Conservation (phyloP, 116 monocot genomes). For the Iris pallida region DNA sequence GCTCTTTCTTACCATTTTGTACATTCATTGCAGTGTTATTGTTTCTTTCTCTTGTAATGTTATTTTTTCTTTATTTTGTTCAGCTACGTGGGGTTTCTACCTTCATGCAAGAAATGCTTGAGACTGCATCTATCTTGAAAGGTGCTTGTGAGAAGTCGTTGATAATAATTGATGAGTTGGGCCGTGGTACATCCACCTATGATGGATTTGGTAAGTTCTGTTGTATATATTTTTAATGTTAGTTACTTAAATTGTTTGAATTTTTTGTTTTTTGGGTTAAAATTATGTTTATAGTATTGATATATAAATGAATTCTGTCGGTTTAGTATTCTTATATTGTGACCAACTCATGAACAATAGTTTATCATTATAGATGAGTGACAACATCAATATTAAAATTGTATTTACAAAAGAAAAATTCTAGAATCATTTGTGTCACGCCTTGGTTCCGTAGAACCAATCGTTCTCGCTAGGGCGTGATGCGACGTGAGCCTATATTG, state of each 20-base stretch:
- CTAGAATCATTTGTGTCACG: no score
- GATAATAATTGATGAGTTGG: conserved; percentile 92
- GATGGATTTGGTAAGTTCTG: conserved; percentile 90
- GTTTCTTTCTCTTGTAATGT: not conserved
- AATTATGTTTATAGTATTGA: no score
- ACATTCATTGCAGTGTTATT: not conserved
- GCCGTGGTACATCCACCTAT: conserved; percentile 98
- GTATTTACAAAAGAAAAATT: no score
- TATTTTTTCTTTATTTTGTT: conserved; percentile 4
- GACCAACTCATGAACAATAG: no score
- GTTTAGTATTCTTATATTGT: no score
- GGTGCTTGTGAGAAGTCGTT: conserved; percentile 84
- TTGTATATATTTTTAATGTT: conserved; percentile 4
- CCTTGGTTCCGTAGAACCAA: no score
- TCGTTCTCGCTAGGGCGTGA: no score
- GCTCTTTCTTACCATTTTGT: not conserved
- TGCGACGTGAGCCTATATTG: no score
- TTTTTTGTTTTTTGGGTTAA: no score
- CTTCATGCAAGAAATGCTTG: conserved; percentile 99
- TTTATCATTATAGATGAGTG: no score
- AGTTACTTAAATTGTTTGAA: not conserved
- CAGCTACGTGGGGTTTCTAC: conserved; percentile 98
- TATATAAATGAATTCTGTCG: no score
- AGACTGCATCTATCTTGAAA: conserved; percentile 95
- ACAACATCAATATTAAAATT: no score